phyloP scores from a whole-genome alignment of 2,329 filamentous ascomycete genomes.

The Immersiporthe knoxdaviesiana region DNA sequence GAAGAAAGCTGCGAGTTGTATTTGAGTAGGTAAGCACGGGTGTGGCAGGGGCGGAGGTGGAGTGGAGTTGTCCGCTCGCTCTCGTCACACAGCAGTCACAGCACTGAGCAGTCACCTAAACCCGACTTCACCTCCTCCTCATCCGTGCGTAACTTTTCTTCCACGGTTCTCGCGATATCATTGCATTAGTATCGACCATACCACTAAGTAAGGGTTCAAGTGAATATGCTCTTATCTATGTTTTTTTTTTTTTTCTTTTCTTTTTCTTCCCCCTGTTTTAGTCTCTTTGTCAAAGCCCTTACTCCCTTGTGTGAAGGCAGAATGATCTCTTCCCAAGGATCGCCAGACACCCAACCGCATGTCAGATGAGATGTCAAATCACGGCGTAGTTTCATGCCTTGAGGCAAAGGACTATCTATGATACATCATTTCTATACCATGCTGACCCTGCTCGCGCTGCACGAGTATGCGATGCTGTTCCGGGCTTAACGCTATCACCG shows the following conservation, averaged over 20 bases:
- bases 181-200: neutral
- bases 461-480: neutral
- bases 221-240: neutral
- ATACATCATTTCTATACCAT: neutral
- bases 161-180: neutral
- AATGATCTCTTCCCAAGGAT: neutral
- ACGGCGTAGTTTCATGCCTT: neutral
- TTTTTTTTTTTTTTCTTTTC: too few relatives aligned
- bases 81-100: too few relatives aligned
- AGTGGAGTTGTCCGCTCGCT: constrained; percentile 9
- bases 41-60: constrained; percentile 5
- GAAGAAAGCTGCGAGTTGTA: constrained; percentile 16
- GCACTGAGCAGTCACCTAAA: constrained; percentile 2
- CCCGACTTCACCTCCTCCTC: constrained; percentile 15
- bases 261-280: too few relatives aligned
- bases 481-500: neutral
- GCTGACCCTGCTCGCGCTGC: neutral
- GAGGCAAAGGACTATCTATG: too few relatives aligned
- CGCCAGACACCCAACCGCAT: neutral
- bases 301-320: too few relatives aligned
- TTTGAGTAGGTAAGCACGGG: constrained; percentile 16
- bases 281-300: too few relatives aligned
- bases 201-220: neutral
- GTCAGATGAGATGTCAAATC: too few relatives aligned
- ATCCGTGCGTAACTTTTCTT: too few relatives aligned